phyloP scores from a whole-genome alignment of 345 rosid species.

The Viola odorata region DNA sequence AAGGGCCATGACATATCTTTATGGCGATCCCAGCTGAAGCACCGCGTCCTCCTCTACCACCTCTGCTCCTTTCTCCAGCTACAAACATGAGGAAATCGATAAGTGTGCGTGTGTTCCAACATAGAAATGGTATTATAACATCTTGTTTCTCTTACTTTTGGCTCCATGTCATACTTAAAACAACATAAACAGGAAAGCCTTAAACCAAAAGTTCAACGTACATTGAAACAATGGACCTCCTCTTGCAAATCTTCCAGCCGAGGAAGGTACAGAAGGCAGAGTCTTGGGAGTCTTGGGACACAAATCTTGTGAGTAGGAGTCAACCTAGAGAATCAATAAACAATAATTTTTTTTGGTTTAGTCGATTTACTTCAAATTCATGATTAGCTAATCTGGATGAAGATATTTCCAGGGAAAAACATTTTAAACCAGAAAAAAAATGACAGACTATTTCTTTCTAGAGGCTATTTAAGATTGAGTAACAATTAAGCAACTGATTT shows the following conservation, averaged over 20 bases:
- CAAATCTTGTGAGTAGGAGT: constrained; percentile 54
- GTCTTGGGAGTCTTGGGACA: constrained; percentile 43
- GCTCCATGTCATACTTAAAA: neutral
- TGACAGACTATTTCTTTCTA: too few species aligned
- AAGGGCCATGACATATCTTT: constrained; percentile 74
- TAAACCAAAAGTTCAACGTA: constrained; percentile 29
- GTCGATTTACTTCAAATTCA: too few species aligned
- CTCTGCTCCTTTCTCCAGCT: constrained; percentile 84
- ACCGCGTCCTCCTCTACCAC: constrained; percentile 85
- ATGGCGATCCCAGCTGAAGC: constrained; percentile 66
- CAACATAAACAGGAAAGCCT: too few species aligned
- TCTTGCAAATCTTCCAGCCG: constrained; percentile 71
- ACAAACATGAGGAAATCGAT: constrained; percentile 16
- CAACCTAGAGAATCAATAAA: constrained; percentile 36
- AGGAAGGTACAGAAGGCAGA: constrained; percentile 49
- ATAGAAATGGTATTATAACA: constrained; percentile 4
- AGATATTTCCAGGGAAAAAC: too few species aligned
- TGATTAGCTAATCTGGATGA: too few species aligned
- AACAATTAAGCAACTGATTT: too few species aligned
- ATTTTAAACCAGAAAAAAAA: too few species aligned
- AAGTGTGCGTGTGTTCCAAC: too few species aligned
- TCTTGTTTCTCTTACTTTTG: too few species aligned
- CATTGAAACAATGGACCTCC: constrained; percentile 59
- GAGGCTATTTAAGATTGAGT: neutral
- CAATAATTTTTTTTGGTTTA: neutral